Conservation (phyloP, 371 early-diverging fungal species). For the Smittium culicis region DNA sequence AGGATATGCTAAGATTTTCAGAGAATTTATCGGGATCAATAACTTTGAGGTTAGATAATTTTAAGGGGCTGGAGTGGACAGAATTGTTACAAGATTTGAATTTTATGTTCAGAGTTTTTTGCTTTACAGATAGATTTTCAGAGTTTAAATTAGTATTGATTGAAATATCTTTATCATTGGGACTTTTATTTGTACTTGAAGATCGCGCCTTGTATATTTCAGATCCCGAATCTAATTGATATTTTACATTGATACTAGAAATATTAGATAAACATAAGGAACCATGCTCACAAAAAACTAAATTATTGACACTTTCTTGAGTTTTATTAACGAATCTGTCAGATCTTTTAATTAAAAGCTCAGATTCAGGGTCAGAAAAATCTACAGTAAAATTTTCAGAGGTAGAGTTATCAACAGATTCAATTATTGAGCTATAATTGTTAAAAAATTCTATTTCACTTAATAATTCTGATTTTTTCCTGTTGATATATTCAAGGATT, state of each 20-base stretch:
- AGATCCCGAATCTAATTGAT: no score
- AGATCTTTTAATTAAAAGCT: no score
- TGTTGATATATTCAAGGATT: slow-evolving; percentile 30
- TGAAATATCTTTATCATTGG: no score
- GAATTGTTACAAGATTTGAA: neutral
- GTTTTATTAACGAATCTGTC: no score
- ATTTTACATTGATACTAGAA: no score
- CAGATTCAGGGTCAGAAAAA: neutral
- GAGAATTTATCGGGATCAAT: no score
- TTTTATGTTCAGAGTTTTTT: neutral
- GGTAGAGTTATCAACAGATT: neutral
- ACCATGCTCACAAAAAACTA: neutral
- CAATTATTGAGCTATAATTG: neutral
- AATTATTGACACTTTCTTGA: no score
- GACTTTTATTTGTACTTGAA: no score
- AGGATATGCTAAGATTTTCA: no score
- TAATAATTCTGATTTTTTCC: slow-evolving; percentile 27
- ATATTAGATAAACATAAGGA: neutral
- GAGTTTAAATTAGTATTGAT: neutral
- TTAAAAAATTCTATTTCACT: slow-evolving; percentile 16
- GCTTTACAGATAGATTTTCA: neutral
- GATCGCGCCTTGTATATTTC: no score
- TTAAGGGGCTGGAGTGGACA: neutral
- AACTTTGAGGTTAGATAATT: neutral
- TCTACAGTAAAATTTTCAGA: neutral